These are phyloP conservation scores for Aspergillus nanangensis DNA, from an alignment of 495 filamentous ascomycete species.

Conservation along the genomic window DNA sequence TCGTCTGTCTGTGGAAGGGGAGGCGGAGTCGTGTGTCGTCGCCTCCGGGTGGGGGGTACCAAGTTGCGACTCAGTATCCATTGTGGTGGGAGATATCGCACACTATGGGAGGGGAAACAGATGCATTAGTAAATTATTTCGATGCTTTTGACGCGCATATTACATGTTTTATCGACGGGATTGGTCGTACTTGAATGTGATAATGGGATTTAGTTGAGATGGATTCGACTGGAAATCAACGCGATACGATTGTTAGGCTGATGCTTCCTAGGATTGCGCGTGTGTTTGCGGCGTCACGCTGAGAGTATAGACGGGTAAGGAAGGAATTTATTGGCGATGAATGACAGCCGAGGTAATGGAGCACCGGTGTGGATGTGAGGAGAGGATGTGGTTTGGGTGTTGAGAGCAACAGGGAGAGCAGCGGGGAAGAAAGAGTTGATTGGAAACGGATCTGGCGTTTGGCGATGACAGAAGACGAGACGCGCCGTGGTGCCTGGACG, in stretches of 20 bases:
- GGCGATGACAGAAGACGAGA: neutral
- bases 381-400: no score
- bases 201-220: no score
- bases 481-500: neutral
- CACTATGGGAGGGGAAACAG: constrained; percentile 1
- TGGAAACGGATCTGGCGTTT: neutral
- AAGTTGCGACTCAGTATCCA: constrained; percentile 33
- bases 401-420: no score
- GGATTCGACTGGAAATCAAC: no score
- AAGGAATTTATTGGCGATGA: no score
- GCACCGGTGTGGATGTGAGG: no score
- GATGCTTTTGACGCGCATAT: neutral
- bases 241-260: no score
- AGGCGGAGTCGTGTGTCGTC: constrained; percentile 17
- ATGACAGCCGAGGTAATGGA: no score
- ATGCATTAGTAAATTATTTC: neutral
- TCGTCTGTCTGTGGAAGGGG: constrained; percentile 56
- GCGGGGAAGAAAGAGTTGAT: no score
- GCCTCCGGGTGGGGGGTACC: constrained; percentile 20
- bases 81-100: constrained; percentile 9
- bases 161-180: neutral
- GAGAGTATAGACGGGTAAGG: no score
- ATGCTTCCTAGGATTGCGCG: no score
- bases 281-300: no score
- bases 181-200: constrained; percentile 13